A percentile compares a stretch with the other conserved stretches of the same genome.
These are phyloP conservation scores for Calonectria montana DNA, from an alignment of 2,329 filamentous ascomycete genomes.

Conservation along the genomic window DNA sequence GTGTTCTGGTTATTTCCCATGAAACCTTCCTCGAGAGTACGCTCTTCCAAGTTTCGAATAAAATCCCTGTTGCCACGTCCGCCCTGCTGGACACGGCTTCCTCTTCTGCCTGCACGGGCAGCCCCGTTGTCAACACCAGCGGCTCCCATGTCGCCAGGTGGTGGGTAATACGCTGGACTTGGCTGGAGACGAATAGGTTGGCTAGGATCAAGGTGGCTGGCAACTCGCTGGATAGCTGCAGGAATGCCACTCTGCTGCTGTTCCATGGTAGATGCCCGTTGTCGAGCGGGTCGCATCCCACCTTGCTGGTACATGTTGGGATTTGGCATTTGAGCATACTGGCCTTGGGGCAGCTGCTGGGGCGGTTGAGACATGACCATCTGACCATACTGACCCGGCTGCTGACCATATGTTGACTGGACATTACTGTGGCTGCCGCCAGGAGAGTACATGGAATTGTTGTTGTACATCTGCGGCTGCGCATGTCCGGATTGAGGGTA, in stretches of 20 bases:
- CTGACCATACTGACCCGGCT: slow-evolving; percentile 76
- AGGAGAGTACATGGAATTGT: slow-evolving; percentile 83
- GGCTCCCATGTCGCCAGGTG: slow-evolving; percentile 79
- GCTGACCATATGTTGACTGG: slow-evolving; percentile 82
- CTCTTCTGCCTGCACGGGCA: slow-evolving; percentile 74
- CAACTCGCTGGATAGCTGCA: slow-evolving; percentile 90
- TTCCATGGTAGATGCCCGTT: slow-evolving; percentile 96
- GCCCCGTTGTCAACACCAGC: slow-evolving; percentile 67
- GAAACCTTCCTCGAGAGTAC: slow-evolving; percentile 93
- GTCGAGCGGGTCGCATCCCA: slow-evolving; percentile 78
- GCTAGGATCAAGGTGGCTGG: slow-evolving; percentile 94
- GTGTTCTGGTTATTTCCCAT: slow-evolving; percentile 71
- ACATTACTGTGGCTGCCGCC: slow-evolving; percentile 57
- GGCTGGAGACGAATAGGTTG: slow-evolving; percentile 94
- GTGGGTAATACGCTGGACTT: slow-evolving; percentile 96
- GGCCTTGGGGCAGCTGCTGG: slow-evolving; percentile 73
- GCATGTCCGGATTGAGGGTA: slow-evolving; percentile 60
- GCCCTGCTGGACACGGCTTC: slow-evolving; percentile 75
- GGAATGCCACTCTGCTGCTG: slow-evolving; percentile 94
- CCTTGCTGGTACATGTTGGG: slow-evolving; percentile 72
- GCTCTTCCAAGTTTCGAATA: slow-evolving; percentile 93
- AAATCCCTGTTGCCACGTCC: slow-evolving; percentile 82
- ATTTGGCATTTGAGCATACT: slow-evolving; percentile 68
- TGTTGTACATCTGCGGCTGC: slow-evolving; percentile 80
- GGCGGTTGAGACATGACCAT: slow-evolving; percentile 77